phyloP scores from a whole-genome alignment of 225 moss, liverwort and hornwort species.

The Marchantia polymorpha region DNA sequence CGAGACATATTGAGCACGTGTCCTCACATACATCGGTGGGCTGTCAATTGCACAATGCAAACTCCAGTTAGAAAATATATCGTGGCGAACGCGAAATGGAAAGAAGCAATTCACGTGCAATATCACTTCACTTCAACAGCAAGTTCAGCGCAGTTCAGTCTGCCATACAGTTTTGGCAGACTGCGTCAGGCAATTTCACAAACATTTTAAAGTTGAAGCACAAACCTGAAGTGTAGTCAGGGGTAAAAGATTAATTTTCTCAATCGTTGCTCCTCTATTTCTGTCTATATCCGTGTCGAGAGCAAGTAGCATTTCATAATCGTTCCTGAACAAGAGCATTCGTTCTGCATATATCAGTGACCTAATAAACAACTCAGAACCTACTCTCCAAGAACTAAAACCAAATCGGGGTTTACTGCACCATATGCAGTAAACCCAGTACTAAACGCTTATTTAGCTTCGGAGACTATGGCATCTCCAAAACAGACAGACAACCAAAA shows the following conservation, averaged over 20 bases:
- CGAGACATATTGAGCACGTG: conserved; percentile 73
- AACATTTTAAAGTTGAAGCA: not conserved
- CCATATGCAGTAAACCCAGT: not conserved
- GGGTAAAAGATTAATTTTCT: conserved; percentile 60
- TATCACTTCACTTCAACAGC: not conserved
- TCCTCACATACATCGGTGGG: conserved; percentile 64
- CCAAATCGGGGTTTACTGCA: not conserved
- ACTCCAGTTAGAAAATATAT: not conserved
- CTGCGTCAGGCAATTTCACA: not conserved
- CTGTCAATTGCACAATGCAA: conserved; percentile 29
- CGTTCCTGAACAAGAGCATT: conserved; percentile 51
- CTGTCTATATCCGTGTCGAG: conserved; percentile 62
- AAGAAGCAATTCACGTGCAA: too few species aligned
- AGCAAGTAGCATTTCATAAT: conserved; percentile 86
- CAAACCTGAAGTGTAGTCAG: conserved; percentile 49
- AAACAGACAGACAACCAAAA: not conserved
- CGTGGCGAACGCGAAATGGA: not conserved
- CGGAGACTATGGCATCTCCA: not conserved
- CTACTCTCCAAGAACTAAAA: not conserved
- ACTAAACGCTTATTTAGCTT: not conserved
- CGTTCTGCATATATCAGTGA: not conserved
- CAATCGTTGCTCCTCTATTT: conserved; percentile 63
- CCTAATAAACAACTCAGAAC: not conserved
- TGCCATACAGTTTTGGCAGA: not conserved
- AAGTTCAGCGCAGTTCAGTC: not conserved